Evolutionary conservation across 2,329 filamentous ascomycete species (phyloP), one percentile per base, ranked within the genome.

Genomic region (Neofusicoccum parvum): DNA sequence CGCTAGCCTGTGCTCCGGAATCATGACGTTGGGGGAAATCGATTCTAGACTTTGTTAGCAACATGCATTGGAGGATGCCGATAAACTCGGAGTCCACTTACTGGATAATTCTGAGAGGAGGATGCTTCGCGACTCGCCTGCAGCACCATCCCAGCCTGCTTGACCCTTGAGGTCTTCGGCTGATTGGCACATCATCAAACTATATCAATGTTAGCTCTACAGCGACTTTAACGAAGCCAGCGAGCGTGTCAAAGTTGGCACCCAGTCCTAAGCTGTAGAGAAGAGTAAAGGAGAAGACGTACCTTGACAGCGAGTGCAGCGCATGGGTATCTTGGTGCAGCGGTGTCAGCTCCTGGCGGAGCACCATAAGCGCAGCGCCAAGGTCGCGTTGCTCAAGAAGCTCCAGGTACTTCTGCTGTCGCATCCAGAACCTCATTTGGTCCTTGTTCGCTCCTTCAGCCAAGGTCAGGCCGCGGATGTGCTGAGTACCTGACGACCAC

Each of bases 21-120:
- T 90, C 94, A 99, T 98, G 50, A 97, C 92, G 3, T 93, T 95
- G 0, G 95, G 94, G 1, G 95, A 97, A 76, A 99, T 96, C 65
- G 88, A 97, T 82, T 86, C 91, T 94, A 70, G 17, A 67, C 17
- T 7, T 17, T 7, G 66, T 76, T 64, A 69, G 64, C 12, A 56
- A 34, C 1, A 23, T 49, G 45, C 10, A 23, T 67, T 48, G 17
- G 15, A 56, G 2, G 10, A 9, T 27, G 4, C 4, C 3, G 5
- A 4, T 12, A 17, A 41, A 14, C 17, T n/a, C 1, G 9, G 49
- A 36, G 34, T 6, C 20, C 12, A 79, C 87, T 79, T 81, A 95
- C 91, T 92, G 27, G 94, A 97, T 39, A 98, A 81, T 67, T 95
- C 88, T 0, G 91, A 92, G 20, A 98, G 85, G 3, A 98, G 80